Evolutionary conservation across 768 basidiomycete genomes (phyloP), one percentile per base, ranked within the genome.

Genomic region (Mycena rebaudengoi): DNA sequence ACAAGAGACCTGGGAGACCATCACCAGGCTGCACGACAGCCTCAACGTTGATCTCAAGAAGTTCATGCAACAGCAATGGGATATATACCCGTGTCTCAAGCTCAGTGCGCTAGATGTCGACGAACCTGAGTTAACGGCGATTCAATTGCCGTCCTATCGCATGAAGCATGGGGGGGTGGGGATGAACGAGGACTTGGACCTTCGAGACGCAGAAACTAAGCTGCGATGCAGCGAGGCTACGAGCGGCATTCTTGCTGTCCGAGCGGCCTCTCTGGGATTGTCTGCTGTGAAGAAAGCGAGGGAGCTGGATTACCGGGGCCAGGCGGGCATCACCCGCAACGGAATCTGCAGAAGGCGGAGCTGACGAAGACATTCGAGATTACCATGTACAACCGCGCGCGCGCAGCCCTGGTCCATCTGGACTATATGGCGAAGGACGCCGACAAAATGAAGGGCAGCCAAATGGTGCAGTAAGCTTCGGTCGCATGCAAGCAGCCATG

Each of bases 101-200:
- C 62, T 63, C 46, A 63, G 62, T 20, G 54, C 54, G 29, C 37
- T 63, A n/a, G 62, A 63, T 14, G 46, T 30, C 4, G 62, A 63
- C n/a, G 62, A 63, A 32, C 62, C 62, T 6, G 62, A 63, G 39
- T 25, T 63, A 12, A 63, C 62, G 4, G 62, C 62, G 5, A 40
- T 63, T 5, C 61, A 62, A 35, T 37, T 62, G 1, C 61, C 61
- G 4, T 62, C 53, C 26, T 62, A 50, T 35, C 52, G 53, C 21
- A 56, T 55, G 41, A 62, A 55, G 45, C 60, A 62, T 28, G 43
- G 60, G 25, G 40, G 44, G 41, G 25, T 39, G 28, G 23, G 25
- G 39, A 13, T 18, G 10, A 39, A 16, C 33, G 28, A 39, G 30
- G 49, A 60, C 28, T 20, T 12, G 21, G 13, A 25, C 10, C 26